Evolutionary conservation across 805 yeast genomes (phyloP).

Genomic region (Lipomyces yamanashiensis): DNA sequence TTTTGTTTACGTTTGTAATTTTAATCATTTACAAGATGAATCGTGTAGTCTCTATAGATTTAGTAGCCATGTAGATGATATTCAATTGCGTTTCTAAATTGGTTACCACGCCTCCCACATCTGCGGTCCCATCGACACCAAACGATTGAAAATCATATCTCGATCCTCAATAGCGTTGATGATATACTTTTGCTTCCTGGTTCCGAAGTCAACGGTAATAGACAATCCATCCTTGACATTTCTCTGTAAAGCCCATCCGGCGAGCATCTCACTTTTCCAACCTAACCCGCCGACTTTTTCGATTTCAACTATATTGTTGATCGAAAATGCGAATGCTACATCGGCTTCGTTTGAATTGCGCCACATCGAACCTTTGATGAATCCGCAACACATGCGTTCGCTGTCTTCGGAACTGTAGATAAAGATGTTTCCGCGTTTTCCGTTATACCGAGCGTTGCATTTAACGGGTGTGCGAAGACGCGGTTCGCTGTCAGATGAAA

Average conservation of each 20-base stretch:
- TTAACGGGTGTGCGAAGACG: conserved; percentile 2
- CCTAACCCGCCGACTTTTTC: conserved; percentile 25
- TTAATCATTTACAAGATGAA: too few species aligned
- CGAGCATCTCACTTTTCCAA: conserved; percentile 24
- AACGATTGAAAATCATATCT: conserved; percentile 21
- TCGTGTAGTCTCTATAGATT: not conserved
- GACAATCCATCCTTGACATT: conserved; percentile 17
- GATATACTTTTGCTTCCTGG: not conserved
- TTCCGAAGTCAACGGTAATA: conserved; percentile 7
- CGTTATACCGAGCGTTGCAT: conserved; percentile 14
- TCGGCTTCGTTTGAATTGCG: conserved; percentile 13
- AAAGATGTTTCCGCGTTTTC: conserved; percentile 15
- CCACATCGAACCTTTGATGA: conserved; percentile 12
- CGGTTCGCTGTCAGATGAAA: not conserved
- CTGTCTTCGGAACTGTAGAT: conserved; percentile 1
- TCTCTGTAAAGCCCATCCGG: conserved; percentile 26
- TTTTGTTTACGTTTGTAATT: not conserved
- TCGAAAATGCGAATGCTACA: conserved; percentile 10
- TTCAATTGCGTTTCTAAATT: not conserved
- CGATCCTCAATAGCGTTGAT: conserved; percentile 17
- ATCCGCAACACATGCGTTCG: conserved; percentile 8
- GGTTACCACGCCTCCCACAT: conserved; percentile 17
- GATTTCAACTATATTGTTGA: conserved; percentile 15
- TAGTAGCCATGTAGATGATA: not conserved
- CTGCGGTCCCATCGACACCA: conserved; percentile 18